A percentile compares a stretch with the other conserved stretches of the same genome.
phyloP scores from a whole-genome alignment of 2,329 filamentous ascomycete genomes.

The Aaosphaeria arxii region DNA sequence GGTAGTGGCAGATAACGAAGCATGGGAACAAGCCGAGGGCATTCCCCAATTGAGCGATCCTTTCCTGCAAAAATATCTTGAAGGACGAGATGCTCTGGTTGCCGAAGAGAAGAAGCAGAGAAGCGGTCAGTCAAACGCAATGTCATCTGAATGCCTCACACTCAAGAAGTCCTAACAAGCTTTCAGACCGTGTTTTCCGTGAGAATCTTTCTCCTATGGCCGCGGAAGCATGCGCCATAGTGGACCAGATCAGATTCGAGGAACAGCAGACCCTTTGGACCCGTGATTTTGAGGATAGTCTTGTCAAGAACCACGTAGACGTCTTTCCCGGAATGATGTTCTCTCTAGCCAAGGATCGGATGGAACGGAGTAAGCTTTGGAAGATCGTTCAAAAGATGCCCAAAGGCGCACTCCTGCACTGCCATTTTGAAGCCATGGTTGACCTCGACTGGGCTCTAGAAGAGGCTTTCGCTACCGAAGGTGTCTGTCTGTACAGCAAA shows the following conservation, averaged over 20 bases:
- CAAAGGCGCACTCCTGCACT: conserved; percentile 82
- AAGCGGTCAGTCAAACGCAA: conserved; percentile 59
- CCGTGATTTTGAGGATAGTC: conserved; percentile 64
- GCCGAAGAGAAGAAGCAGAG: conserved; percentile 77
- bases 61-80: conserved; percentile 78
- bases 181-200: conserved; percentile 65
- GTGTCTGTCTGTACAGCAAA: conserved; percentile 67
- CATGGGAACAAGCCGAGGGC: conserved; percentile 42
- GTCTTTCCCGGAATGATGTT: conserved; percentile 94
- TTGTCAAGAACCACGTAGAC: conserved; percentile 62
- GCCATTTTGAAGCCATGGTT: conserved; percentile 88
- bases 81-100: conserved; percentile 72
- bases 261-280: conserved; percentile 79
- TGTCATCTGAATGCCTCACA: background rate
- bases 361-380: conserved; percentile 84
- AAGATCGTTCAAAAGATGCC: conserved; percentile 81
- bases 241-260: conserved; percentile 72
- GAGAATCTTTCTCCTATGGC: conserved; percentile 76
- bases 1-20: conserved; percentile 24
- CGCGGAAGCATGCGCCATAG: conserved; percentile 72
- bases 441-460: conserved; percentile 78
- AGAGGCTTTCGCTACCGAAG: conserved; percentile 66
- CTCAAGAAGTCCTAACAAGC: conserved; percentile 20
- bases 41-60: conserved; percentile 56
- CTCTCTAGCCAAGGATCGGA: conserved; percentile 75